Evolutionary conservation across 2,329 filamentous ascomycete species (phyloP).

Genomic region (Colletotrichum tropicale): DNA sequence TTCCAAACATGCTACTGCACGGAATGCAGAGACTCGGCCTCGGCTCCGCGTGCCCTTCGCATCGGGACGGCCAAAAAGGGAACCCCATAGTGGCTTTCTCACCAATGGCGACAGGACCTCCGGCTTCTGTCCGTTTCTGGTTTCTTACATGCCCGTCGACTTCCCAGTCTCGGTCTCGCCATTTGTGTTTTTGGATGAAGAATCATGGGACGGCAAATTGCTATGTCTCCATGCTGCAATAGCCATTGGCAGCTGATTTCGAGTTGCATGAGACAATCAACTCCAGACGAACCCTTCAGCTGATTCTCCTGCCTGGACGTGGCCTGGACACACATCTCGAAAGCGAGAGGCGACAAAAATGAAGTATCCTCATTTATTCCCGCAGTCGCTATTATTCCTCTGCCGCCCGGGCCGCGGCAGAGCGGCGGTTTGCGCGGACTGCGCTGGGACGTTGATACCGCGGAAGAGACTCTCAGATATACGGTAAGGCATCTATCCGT

Average conservation of each 20-base stretch:
- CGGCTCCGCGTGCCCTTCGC: background rate
- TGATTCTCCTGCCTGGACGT: background rate
- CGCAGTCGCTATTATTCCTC: background rate
- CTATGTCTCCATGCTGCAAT: background rate
- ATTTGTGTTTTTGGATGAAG: background rate
- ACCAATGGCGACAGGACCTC: background rate
- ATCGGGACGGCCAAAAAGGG: constrained; percentile 5
- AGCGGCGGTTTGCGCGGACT: background rate
- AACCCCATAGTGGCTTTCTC: background rate
- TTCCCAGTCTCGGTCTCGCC: background rate
- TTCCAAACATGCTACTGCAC: background rate
- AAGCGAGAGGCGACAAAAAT: background rate
- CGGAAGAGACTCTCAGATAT: background rate
- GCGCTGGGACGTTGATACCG: background rate
- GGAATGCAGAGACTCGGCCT: background rate
- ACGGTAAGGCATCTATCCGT: background rate
- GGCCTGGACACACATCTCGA: background rate
- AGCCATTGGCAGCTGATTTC: background rate
- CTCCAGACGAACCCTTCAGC: background rate
- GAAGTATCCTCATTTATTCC: background rate
- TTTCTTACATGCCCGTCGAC: background rate
- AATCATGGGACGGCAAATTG: background rate
- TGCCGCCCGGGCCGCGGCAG: background rate
- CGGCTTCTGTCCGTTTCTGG: background rate
- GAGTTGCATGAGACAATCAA: background rate